Evolutionary conservation across 169 alveolate species (phyloP).

Genomic region (Theileria annulata): DNA sequence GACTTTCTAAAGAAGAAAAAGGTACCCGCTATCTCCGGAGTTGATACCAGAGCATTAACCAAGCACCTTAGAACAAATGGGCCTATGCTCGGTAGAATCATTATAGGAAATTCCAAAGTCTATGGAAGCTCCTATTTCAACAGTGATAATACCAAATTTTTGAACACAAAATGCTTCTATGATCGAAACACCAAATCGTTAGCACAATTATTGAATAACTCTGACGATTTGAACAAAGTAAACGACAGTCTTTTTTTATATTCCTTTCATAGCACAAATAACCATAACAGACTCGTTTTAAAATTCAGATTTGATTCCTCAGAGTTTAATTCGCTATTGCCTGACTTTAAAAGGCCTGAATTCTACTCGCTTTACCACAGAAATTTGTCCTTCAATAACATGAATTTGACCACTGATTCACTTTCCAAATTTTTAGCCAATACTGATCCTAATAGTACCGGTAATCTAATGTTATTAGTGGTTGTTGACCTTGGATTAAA

Average conservation of each 20-base stretch:
- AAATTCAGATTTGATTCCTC: not conserved
- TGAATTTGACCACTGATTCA: not conserved
- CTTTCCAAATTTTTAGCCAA: not conserved
- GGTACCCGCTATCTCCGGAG: constrained; percentile 76
- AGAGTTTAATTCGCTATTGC: not conserved
- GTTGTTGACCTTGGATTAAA: constrained; percentile 86
- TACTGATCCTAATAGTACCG: constrained; percentile 13
- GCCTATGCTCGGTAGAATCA: constrained; percentile 77
- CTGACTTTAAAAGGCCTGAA: not conserved
- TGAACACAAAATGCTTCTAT: constrained; percentile 26
- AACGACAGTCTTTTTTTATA: not conserved
- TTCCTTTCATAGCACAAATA: constrained; percentile 24
- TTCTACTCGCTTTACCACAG: constrained; percentile 4
- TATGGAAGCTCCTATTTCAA: not conserved
- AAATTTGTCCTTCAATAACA: constrained; percentile 19
- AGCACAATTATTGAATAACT: not conserved
- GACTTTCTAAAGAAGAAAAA: constrained; percentile 67
- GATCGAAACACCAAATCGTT: constrained; percentile 41
- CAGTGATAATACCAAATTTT: constrained; percentile 37
- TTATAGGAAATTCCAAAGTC: constrained; percentile 1
- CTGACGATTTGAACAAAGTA: not conserved
- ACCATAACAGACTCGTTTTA: not conserved
- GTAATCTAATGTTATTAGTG: constrained; percentile 67
- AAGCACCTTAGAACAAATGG: constrained; percentile 80
- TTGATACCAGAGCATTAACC: constrained; percentile 86